A percentile compares a stretch with the other conserved stretches of the same genome.
These are phyloP conservation scores for Quercus mongolica DNA, from an alignment of 306 rosid species.

Conservation along the genomic window DNA sequence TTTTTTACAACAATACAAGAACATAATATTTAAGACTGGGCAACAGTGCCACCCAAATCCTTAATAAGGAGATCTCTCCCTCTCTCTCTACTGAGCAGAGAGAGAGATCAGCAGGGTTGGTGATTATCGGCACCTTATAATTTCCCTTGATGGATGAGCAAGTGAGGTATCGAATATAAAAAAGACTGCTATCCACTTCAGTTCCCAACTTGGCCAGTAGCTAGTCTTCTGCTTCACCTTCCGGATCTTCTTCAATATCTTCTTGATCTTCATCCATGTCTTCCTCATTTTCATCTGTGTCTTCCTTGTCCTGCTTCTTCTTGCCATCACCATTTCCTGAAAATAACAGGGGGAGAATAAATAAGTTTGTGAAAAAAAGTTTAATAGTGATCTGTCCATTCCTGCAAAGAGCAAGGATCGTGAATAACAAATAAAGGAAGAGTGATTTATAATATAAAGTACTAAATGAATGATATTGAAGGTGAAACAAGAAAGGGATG, in stretches of 20 bases:
- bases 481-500: no score
- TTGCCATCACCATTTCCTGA: slow-evolving; percentile 47
- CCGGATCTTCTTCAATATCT: slow-evolving; percentile 27
- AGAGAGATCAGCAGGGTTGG: no score
- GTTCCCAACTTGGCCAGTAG: background rate
- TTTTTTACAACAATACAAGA: background rate
- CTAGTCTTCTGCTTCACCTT: slow-evolving; percentile 24
- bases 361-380: background rate
- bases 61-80: background rate
- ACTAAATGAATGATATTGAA: no score
- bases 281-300: slow-evolving; percentile 9
- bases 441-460: no score
- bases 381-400: background rate
- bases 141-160: background rate
- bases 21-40: background rate
- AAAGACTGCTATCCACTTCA: background rate
- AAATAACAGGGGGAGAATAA: background rate
- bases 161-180: background rate
- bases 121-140: no score
- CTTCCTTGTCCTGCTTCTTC: slow-evolving; percentile 30
- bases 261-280: slow-evolving; percentile 7
- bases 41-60: background rate
- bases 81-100: background rate
- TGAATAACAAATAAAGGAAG: background rate
- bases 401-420: background rate